These are phyloP conservation scores for Marchantia polymorpha DNA, from an alignment of 225 moss, liverwort and hornwort genomes.

Conservation along the genomic window DNA sequence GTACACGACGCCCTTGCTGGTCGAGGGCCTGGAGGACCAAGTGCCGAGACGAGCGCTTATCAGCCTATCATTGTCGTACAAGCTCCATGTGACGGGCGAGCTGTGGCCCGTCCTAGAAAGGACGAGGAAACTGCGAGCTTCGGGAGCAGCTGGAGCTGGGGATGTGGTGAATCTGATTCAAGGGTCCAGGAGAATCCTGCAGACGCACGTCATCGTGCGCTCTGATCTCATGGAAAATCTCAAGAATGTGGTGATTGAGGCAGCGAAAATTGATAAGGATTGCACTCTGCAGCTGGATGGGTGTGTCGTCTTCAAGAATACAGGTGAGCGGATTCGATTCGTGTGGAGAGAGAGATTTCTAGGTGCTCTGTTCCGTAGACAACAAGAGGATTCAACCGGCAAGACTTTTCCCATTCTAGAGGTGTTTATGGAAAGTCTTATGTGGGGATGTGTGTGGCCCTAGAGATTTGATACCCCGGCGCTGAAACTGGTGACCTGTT, in stretches of 20 bases:
- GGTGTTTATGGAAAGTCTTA: conserved; percentile 10
- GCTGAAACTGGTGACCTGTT: conserved; percentile 16
- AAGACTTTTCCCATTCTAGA: conserved; percentile 8
- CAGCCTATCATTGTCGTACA: conserved; percentile 11
- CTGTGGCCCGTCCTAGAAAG: conserved; percentile 3
- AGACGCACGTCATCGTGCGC: conserved; percentile 15
- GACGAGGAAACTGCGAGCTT: conserved; percentile 14
- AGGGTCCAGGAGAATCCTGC: conserved; percentile 19
- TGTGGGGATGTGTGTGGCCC: conserved; percentile 16
- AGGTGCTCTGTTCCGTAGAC: conserved; percentile 2
- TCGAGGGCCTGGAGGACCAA: conserved; percentile 4
- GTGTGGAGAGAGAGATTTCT: neutral
- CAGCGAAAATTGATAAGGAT: conserved; percentile 20
- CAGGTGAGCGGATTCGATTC: conserved; percentile 4
- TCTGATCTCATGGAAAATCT: conserved; percentile 11
- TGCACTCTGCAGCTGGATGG: conserved; percentile 25
- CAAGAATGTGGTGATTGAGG: conserved; percentile 19
- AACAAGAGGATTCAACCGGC: neutral
- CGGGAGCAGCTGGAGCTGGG: conserved; percentile 6
- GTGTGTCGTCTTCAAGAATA: conserved; percentile 14
- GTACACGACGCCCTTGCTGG: neutral
- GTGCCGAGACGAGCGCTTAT: conserved; percentile 12
- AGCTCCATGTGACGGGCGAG: conserved; percentile 12
- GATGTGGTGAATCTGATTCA: conserved; percentile 17
- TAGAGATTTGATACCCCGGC: conserved; percentile 12